Evolutionary conservation across 768 basidiomycete species (phyloP), one percentile per base, ranked within the genome.

Genomic region (Auriscalpium vulgare): DNA sequence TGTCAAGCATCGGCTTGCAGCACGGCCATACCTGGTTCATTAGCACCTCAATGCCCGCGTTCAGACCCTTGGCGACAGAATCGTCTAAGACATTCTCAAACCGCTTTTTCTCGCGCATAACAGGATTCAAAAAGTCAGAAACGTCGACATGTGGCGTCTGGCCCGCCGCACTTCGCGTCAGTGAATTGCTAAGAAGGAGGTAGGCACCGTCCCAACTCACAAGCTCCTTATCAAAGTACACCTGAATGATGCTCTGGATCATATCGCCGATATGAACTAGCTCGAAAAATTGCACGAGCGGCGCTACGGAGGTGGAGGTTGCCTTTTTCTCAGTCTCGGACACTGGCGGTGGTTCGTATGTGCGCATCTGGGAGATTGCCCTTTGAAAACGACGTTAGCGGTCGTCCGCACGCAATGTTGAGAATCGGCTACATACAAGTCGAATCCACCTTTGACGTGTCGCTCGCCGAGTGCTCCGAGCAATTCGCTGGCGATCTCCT

Each of bases 211-310:
- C 4, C 19, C n/a, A 10, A 67, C 85, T 23, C 58, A 89, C 91
- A 71, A 98, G 73, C 64, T 97, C 95, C 65, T 95, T 95, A 66
- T 98, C 97, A 66, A 95, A 99, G 69, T 95, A 99, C 2, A 97
- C 97, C 63, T 99, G 94, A 7, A 97, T 84, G 84, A 98, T 97
- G 16, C 87, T 91, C 70, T 95, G 92, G 46, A 98, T 97, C 14
- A 91, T 99, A 66, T 99, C 95, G 1, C 94, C 97, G 14, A 98
- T 76, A 72, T 98, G 97, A 0, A 95, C 95, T 21, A 98, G 76
- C 74, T 98, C 95, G 61, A 99, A 97, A 72, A 98, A 98, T 67
- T 98, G 95, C 43, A 97, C 73, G 3, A 99, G 72, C 0, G 97
- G 97, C 1, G 95, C 93, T 2, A 98, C 95, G 1, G 59, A 60